phyloP scores from a whole-genome alignment of 495 filamentous ascomycete species.

The Aspergillus incahuasiensis region DNA sequence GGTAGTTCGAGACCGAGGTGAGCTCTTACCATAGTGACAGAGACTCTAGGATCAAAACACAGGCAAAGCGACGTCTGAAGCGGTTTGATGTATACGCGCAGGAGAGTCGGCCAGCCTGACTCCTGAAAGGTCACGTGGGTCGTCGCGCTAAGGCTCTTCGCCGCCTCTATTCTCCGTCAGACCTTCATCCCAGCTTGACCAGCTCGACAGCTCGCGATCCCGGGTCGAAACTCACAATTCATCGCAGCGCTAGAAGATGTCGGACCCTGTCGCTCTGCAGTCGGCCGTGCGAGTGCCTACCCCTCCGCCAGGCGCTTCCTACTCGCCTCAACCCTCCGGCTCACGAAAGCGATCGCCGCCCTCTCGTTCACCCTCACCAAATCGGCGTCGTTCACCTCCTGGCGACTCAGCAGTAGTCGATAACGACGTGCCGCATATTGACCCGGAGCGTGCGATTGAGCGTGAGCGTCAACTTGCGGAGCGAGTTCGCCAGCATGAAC shows the following conservation, averaged over 20 bases:
- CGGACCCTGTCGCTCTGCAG: constrained; percentile 51
- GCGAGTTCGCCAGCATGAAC: constrained; percentile 53
- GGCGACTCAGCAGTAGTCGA: constrained; percentile 34
- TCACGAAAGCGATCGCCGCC: constrained; percentile 59
- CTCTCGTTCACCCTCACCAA: constrained; percentile 60
- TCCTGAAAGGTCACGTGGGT: constrained; percentile 25
- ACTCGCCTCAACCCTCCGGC: constrained; percentile 40
- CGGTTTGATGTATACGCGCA: constrained; percentile 5
- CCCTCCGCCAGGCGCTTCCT: constrained; percentile 52
- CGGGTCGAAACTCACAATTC: neutral
- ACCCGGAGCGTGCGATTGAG: constrained; percentile 54
- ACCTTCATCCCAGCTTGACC: constrained; percentile 14
- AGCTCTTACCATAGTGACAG: constrained; percentile 27
- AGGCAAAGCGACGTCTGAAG: constrained; percentile 1
- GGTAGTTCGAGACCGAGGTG: neutral
- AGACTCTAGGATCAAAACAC: neutral
- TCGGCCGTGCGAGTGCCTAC: constrained; percentile 67
- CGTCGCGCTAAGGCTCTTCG: constrained; percentile 28
- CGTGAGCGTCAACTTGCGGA: constrained; percentile 60
- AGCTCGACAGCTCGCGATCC: neutral
- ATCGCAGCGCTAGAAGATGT: constrained; percentile 27
- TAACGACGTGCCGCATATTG: constrained; percentile 44
- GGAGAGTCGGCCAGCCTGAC: constrained; percentile 18
- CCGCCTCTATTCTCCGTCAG: constrained; percentile 18
- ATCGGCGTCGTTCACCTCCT: constrained; percentile 56